Conservation (phyloP, 805 yeast species). For the Suhomyces kilbournensis region DNA sequence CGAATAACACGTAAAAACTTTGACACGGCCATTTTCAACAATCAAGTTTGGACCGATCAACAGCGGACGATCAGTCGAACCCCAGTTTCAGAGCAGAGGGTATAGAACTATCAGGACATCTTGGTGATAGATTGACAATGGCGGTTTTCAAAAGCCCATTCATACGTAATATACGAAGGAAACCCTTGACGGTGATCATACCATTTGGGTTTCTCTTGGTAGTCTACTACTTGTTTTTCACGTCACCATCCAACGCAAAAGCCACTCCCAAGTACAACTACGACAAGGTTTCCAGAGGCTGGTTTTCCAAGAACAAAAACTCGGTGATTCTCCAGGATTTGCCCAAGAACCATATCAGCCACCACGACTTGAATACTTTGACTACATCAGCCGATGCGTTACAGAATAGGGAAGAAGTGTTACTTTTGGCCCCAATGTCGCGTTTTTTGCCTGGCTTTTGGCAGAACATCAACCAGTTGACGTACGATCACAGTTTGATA, state of each 20-base stretch:
- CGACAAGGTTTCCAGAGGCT: conserved; percentile 41
- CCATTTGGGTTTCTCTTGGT: conserved; percentile 45
- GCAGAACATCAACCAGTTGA: conserved; percentile 70
- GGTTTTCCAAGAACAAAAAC: conserved; percentile 52
- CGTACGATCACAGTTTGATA: conserved; percentile 80
- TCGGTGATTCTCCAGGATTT: conserved; percentile 55
- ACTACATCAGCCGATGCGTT: conserved; percentile 70
- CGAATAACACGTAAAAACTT: neutral
- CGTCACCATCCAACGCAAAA: conserved; percentile 14
- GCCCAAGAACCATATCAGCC: conserved; percentile 73
- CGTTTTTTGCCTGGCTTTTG: conserved; percentile 83
- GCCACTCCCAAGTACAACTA: conserved; percentile 44
- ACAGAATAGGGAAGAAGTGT: conserved; percentile 73
- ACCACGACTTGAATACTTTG: conserved; percentile 78
- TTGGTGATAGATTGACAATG: conserved; percentile 8
- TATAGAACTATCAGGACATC: neutral
- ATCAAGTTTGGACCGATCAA: neutral
- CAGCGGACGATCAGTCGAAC: neutral
- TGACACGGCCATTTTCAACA: neutral
- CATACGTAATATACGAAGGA: conserved; percentile 59
- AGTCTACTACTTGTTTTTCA: conserved; percentile 41
- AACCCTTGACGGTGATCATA: conserved; percentile 46
- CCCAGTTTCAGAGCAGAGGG: neutral
- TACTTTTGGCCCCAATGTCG: conserved; percentile 88
- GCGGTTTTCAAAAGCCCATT: conserved; percentile 26